These are phyloP conservation scores for Exophiala lecanii-corni DNA, from an alignment of 2,329 filamentous ascomycete genomes.

Conservation along the genomic window DNA sequence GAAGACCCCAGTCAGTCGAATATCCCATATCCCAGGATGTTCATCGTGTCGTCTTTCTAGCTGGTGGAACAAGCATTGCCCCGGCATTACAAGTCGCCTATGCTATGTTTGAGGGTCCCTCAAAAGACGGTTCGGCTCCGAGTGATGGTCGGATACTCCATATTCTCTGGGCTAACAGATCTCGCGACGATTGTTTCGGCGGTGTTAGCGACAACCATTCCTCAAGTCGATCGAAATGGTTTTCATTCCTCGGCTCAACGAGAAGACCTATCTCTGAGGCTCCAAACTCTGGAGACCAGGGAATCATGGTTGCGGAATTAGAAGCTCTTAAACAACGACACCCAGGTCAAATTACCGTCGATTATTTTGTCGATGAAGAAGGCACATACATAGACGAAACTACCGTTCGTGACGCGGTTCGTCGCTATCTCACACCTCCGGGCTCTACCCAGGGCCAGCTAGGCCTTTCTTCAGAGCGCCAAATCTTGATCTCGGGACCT, in stretches of 20 bases:
- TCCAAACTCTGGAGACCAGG: conserved; percentile 19
- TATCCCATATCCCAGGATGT: conserved; percentile 36
- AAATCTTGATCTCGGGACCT: conserved; percentile 84
- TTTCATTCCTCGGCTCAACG: conserved; percentile 10
- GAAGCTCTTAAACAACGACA: conserved; percentile 56
- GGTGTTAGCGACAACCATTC: conserved; percentile 48
- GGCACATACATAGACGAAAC: conserved; percentile 57
- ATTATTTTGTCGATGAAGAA: conserved; percentile 81
- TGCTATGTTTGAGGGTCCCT: conserved; percentile 46
- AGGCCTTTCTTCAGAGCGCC: conserved; percentile 40
- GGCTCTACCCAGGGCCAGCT: conserved; percentile 28
- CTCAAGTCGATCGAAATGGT: conserved; percentile 26
- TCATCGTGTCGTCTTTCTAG: conserved; percentile 70
- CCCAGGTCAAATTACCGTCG: conserved; percentile 56
- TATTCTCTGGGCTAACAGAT: conserved; percentile 78
- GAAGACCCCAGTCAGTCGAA: conserved; percentile 60
- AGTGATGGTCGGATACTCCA: conserved; percentile 49
- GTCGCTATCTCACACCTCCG: background rate
- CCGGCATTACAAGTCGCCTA: conserved; percentile 78
- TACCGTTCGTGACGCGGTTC: conserved; percentile 39
- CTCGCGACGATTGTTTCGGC: conserved; percentile 60
- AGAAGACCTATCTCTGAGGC: conserved; percentile 9
- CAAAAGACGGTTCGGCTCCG: conserved; percentile 31
- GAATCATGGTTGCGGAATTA: conserved; percentile 57
- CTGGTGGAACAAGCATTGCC: conserved; percentile 87